Conservation (phyloP, 2,329 filamentous ascomycete genomes). For the Gaeumannomyces tritici region DNA sequence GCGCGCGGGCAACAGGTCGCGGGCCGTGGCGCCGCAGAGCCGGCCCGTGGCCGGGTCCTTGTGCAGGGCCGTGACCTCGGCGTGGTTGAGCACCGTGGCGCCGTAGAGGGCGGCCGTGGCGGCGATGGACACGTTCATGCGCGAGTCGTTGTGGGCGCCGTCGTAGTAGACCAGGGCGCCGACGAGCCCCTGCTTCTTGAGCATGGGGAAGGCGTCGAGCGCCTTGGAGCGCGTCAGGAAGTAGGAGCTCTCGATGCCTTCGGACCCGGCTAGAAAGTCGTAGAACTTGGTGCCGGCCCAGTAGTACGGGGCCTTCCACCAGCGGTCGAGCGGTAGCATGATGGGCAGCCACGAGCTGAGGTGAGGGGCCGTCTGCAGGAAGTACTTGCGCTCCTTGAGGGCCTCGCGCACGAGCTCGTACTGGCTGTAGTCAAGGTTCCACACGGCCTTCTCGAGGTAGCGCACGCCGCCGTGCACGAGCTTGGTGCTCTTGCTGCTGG, state of each 20-base stretch:
- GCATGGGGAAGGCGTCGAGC: slow-evolving; percentile 67
- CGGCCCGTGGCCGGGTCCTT: slow-evolving; percentile 58
- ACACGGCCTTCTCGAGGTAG: slow-evolving; percentile 79
- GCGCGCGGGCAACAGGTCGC: slow-evolving; percentile 48
- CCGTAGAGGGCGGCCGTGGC: slow-evolving; percentile 75
- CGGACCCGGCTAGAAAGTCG: slow-evolving; percentile 70
- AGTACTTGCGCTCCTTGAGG: slow-evolving; percentile 72
- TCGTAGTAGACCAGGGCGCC: slow-evolving; percentile 81
- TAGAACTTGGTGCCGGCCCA: slow-evolving; percentile 67
- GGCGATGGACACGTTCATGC: slow-evolving; percentile 78
- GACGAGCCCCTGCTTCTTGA: slow-evolving; percentile 63
- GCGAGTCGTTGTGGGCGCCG: slow-evolving; percentile 77
- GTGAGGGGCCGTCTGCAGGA: slow-evolving; percentile 74
- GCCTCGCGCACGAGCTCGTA: slow-evolving; percentile 74
- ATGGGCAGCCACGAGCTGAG: slow-evolving; percentile 74
- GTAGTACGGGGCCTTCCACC: slow-evolving; percentile 75
- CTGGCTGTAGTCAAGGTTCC: slow-evolving; percentile 78
- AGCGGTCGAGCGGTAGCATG: slow-evolving; percentile 72
- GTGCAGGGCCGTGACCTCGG: slow-evolving; percentile 65
- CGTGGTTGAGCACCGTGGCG: slow-evolving; percentile 70
- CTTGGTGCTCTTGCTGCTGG: slow-evolving; percentile 81
- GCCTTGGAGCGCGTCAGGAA: slow-evolving; percentile 71
- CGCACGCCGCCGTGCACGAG: slow-evolving; percentile 77
- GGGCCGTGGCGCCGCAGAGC: slow-evolving; percentile 59
- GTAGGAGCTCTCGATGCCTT: slow-evolving; percentile 77